Percentiles rank a stretch among this genome's conserved stretches.
phyloP scores from a whole-genome alignment of 768 basidiomycete genomes.

The Leccinum olivaceopallidum region DNA sequence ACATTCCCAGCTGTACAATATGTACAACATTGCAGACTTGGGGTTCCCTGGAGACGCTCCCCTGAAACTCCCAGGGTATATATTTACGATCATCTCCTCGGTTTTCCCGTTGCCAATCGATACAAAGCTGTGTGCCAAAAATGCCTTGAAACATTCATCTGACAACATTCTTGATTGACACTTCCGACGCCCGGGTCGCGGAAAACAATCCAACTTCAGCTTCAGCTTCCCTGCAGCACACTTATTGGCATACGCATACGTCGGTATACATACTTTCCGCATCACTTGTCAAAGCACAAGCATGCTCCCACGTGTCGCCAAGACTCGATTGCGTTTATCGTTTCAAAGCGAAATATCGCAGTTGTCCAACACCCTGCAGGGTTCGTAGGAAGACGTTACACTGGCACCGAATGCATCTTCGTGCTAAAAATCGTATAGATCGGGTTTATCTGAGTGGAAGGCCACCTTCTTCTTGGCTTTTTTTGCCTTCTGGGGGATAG shows the following conservation, averaged over 20 bases:
- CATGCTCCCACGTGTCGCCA: neutral
- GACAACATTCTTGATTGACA: constrained; percentile 12
- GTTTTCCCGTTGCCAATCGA: constrained; percentile 7
- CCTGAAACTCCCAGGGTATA: constrained; percentile 3
- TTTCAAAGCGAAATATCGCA: neutral
- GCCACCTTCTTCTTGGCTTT: constrained; percentile 66
- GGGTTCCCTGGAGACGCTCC: neutral
- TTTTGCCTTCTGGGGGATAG: constrained; percentile 34
- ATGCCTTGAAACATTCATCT: constrained; percentile 19
- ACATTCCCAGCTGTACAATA: neutral
- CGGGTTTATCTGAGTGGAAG: constrained; percentile 65
- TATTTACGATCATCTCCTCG: constrained; percentile 18
- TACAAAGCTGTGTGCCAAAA: constrained; percentile 17
- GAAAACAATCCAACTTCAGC: neutral
- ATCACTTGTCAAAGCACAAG: neutral
- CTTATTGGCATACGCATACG: neutral
- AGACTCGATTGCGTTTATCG: neutral
- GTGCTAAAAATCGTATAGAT: constrained; percentile 71
- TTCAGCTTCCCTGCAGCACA: neutral
- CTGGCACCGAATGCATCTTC: neutral
- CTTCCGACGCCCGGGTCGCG: constrained; percentile 11
- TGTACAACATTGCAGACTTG: neutral
- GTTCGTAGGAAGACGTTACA: neutral
- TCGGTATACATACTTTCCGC: neutral
- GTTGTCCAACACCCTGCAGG: neutral